These are phyloP conservation scores for Hypoxylon rickii DNA, from an alignment of 495 filamentous ascomycete species.

Conservation along the genomic window DNA sequence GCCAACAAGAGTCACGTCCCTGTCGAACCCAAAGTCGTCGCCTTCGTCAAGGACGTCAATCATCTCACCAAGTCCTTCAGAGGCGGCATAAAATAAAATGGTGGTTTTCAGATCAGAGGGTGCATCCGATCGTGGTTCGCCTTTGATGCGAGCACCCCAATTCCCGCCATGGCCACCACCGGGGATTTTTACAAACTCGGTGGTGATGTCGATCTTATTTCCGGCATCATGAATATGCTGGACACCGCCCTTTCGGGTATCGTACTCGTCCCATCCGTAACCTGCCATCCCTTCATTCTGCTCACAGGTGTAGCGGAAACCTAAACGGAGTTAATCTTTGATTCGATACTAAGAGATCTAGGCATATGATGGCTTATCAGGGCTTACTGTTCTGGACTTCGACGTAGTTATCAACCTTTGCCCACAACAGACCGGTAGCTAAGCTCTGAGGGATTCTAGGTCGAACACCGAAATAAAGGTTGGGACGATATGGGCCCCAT, in stretches of 20 bases:
- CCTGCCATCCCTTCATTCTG: constrained; percentile 93
- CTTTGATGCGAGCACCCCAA: constrained; percentile 90
- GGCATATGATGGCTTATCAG: constrained; percentile 1
- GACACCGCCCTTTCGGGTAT: constrained; percentile 80
- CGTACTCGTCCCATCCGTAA: constrained; percentile 98
- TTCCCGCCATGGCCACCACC: constrained; percentile 86
- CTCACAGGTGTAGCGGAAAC: constrained; percentile 92
- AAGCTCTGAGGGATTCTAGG: constrained; percentile 87
- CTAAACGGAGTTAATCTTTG: constrained; percentile 49
- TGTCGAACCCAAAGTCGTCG: constrained; percentile 65
- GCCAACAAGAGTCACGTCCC: constrained; percentile 75
- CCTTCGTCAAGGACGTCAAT: constrained; percentile 61
- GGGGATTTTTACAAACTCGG: constrained; percentile 90
- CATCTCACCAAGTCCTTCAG: constrained; percentile 73
- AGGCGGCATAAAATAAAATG: constrained; percentile 76
- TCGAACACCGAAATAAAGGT: constrained; percentile 92
- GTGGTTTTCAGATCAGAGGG: constrained; percentile 68
- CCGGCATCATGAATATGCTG: constrained; percentile 88
- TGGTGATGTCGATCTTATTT: constrained; percentile 87
- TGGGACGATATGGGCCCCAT: constrained; percentile 96
- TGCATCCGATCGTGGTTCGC: constrained; percentile 71
- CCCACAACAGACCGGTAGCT: constrained; percentile 86
- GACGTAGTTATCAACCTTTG: constrained; percentile 78
- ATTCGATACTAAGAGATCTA: neutral
- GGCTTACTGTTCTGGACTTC: constrained; percentile 78